Base-by-base conservation (phyloP, 345 rosid genomes). In the Brassica napus region DNA sequence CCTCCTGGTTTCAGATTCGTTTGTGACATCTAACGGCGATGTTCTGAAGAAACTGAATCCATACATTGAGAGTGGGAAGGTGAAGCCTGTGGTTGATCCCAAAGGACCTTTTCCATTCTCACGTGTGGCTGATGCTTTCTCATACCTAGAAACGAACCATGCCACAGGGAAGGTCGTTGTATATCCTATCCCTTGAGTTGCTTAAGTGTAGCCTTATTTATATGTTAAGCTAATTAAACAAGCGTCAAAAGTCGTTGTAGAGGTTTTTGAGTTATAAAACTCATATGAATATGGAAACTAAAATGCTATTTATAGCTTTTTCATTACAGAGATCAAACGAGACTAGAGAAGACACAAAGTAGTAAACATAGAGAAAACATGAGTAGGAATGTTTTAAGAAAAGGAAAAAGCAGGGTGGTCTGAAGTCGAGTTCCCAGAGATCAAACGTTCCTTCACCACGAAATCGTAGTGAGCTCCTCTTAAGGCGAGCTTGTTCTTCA, bases 1-100 rank as follows among this genome's bases (percentile, higher is more conserved):
- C 92, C 98, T 0, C 97, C 97, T 59, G 97, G 98, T 44, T 94
- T 92, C 65, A 82, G 97, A 86, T 94, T 94, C 63, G 98, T 92
- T n/a, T 26, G 98, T 94, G 63, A 92, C 97, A 28, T 91, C 97
- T 73, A 83, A 87, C 3, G 94, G 98, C 8, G 93, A 77, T 1
- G 90, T 89, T 44, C 77, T 94, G 77, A 94, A 91, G 91, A 91
- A 92, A 82, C 79, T 94, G 6, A 91, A 94, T n/a, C 89, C 94
- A 4, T 94, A 87, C 69, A 66, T 94, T 21, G 97, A 94, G 75
- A 90, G 90, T 67, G 97, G 96, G 65, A 88, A 91, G 77, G 88
- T 92, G 81, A 91, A 92, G 87, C 88, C 98, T 3, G 72, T 94
- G 63, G 83, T 91, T 24, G 98, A 94, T 77, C 95, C 95, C 5